Conservation (phyloP, 257 asterid species). For the Linderniella brevidens region DNA sequence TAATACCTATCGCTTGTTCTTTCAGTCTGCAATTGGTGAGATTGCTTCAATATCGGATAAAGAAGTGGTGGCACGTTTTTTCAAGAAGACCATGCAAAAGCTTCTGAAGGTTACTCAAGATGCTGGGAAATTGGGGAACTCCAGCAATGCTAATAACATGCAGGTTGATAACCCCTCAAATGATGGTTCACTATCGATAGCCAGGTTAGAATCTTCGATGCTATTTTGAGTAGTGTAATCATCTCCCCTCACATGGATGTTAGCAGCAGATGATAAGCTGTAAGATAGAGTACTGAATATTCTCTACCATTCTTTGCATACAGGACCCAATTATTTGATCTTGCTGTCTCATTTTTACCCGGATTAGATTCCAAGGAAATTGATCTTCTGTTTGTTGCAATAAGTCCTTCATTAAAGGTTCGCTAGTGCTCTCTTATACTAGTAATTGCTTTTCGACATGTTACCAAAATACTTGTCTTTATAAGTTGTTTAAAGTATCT, state of each 20-base stretch:
- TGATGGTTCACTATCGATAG: conserved; percentile 26
- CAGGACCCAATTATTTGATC: conserved; percentile 75
- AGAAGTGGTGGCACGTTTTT: conserved; percentile 32
- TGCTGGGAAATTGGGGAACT: conserved; percentile 24
- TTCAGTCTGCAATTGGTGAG: conserved; percentile 61
- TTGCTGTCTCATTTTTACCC: conserved; percentile 76
- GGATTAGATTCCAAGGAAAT: conserved; percentile 58
- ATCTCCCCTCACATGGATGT: conserved; percentile 3
- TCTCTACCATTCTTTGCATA: conserved; percentile 10
- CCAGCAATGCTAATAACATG: conserved; percentile 36
- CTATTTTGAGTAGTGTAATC: not conserved
- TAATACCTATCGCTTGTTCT: conserved; percentile 7
- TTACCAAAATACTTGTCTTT: not conserved
- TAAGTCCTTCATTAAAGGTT: conserved; percentile 60
- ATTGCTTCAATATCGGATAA: conserved; percentile 68
- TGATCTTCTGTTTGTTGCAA: conserved; percentile 39
- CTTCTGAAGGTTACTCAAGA: conserved; percentile 48
- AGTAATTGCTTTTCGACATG: conserved; percentile 1
- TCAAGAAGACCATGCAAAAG: conserved; percentile 41
- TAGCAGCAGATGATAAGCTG: too few relatives aligned
- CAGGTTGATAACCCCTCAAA: conserved; percentile 40
- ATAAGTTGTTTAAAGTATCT: not conserved
- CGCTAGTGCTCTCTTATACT: conserved; percentile 3
- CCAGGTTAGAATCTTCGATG: conserved; percentile 30
- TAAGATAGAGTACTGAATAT: too few relatives aligned